Evolutionary conservation across 139 green algal species (phyloP).

Genomic region (Diplosphaera chodatii): DNA sequence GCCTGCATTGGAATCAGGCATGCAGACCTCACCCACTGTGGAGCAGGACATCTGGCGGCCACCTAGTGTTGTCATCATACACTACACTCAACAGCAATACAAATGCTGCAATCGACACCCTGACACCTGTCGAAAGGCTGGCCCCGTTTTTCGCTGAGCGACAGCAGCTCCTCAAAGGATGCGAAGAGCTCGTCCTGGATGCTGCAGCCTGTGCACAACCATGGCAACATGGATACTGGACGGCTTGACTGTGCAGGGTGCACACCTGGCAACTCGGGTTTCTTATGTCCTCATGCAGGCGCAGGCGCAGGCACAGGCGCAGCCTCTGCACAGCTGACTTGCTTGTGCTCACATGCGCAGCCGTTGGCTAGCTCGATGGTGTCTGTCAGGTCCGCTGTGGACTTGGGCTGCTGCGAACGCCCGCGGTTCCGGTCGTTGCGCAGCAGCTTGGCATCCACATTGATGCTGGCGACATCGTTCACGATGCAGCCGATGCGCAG

Average conservation of each 20-base stretch:
- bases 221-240: too few species aligned
- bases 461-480: conserved; percentile 88
- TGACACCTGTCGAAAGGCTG: conserved; percentile 65
- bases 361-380: conserved; percentile 94
- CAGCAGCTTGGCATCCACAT: conserved; percentile 90
- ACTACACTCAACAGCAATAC: too few species aligned
- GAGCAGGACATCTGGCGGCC: too few species aligned
- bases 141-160: conserved; percentile 60
- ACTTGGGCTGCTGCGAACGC: conserved; percentile 14
- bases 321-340: too few species aligned
- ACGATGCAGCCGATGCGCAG: conserved; percentile 91
- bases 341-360: conserved; percentile 71
- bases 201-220: conserved; percentile 80
- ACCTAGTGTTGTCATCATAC: too few species aligned
- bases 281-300: too few species aligned
- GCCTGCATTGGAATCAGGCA: conserved; percentile 23
- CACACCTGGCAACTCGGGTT: too few species aligned
- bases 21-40: too few species aligned
- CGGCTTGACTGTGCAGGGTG: too few species aligned
- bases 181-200: conserved; percentile 86
- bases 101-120: too few species aligned
- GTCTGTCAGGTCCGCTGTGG: conserved; percentile 73
- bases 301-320: too few species aligned
- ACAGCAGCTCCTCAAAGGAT: conserved; percentile 82
- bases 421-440: conserved; percentile 23